A percentile compares a stretch with the other conserved stretches of the same genome.
Conservation (phyloP, 306 rosid genomes). For the Glycine tomentella region DNA sequence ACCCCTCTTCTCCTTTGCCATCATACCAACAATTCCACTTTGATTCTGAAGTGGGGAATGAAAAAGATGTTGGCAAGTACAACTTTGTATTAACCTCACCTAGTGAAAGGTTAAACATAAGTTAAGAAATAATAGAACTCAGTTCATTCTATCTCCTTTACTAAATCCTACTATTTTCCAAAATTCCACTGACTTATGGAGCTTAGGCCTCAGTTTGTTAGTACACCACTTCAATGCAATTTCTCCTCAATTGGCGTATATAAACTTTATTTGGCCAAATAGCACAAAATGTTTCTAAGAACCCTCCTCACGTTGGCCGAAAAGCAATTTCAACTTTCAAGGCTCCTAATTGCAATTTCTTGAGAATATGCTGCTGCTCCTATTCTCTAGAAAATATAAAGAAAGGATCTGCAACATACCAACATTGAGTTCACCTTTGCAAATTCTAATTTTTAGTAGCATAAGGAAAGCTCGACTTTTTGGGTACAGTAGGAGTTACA, state of each 20-base stretch:
- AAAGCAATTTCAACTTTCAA: neutral
- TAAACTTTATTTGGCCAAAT: neutral
- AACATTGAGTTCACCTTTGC: no score
- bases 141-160: neutral
- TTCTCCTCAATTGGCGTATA: neutral
- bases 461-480: no score
- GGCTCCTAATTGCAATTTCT: neutral
- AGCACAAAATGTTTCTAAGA: neutral
- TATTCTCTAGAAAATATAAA: neutral
- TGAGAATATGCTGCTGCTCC: neutral
- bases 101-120: neutral
- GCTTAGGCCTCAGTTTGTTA: neutral
- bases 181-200: neutral
- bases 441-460: no score
- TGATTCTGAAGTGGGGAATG: neutral
- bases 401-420: neutral
- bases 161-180: neutral
- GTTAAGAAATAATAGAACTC: neutral
- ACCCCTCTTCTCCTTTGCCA: constrained; percentile 1
- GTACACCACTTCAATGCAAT: neutral
- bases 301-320: neutral
- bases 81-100: no score
- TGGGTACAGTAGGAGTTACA: neutral
- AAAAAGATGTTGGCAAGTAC: constrained; percentile 1
- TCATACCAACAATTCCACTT: constrained; percentile 24